phyloP scores from a whole-genome alignment of 345 rosid species.

The Lepidium aucheri region DNA sequence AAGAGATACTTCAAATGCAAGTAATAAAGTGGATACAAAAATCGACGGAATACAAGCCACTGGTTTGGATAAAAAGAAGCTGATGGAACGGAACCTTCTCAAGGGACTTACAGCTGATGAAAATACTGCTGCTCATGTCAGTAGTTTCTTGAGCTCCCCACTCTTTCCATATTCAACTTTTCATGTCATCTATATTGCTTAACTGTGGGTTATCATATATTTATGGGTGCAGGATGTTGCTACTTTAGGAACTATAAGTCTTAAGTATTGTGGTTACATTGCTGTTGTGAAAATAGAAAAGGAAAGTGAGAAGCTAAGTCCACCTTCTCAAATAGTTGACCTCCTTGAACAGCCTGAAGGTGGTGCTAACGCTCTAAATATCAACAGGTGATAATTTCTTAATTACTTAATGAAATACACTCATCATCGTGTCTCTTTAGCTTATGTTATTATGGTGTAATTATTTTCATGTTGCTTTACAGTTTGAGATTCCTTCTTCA shows the following conservation, averaged over 20 bases:
- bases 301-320: slow-evolving; percentile 39
- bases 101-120: slow-evolving; percentile 98
- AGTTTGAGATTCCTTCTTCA: slow-evolving; percentile 91
- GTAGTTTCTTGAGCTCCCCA: slow-evolving; percentile 25
- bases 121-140: slow-evolving; percentile 92
- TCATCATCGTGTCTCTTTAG: not conserved
- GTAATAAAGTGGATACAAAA: slow-evolving; percentile 83
- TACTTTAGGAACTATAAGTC: slow-evolving; percentile 70
- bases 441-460: not conserved
- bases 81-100: slow-evolving; percentile 71
- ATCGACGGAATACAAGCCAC: slow-evolving; percentile 75
- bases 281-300: slow-evolving; percentile 65
- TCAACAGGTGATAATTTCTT: slow-evolving; percentile 55
- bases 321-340: slow-evolving; percentile 53
- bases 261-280: slow-evolving; percentile 80
- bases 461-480: slow-evolving; percentile 23
- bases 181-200: not conserved
- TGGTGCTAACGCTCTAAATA: slow-evolving; percentile 94
- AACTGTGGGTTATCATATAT: slow-evolving; percentile 2
- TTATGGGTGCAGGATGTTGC: slow-evolving; percentile 61
- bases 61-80: slow-evolving; percentile 47
- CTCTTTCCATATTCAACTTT: not conserved
- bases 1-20: slow-evolving; percentile 64
- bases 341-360: slow-evolving; percentile 92
- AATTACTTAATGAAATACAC: not conserved